Percentiles rank a stretch among this genome's conserved stretches.
Evolutionary conservation across 495 filamentous ascomycete genomes (phyloP).

Genomic region (Xylaria palmicola): DNA sequence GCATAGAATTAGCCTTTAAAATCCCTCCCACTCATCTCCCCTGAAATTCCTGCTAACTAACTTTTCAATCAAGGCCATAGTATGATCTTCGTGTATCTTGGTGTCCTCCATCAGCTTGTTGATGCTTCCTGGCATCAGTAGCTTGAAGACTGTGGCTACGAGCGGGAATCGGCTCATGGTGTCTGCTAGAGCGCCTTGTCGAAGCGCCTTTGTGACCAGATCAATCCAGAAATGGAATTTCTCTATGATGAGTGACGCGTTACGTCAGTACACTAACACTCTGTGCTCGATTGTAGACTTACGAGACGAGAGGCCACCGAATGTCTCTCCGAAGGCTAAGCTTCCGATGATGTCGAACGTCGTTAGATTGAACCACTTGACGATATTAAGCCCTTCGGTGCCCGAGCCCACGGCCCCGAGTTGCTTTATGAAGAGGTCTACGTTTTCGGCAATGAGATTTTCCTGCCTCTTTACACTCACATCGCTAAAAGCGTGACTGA

Average conservation of each 20-base stretch:
- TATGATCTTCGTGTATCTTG: background rate
- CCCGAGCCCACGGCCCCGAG: constrained; percentile 22
- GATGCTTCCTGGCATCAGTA: constrained; percentile 4
- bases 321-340: constrained; percentile 54
- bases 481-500: constrained; percentile 34
- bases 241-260: background rate
- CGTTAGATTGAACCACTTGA: constrained; percentile 52
- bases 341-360: constrained; percentile 62
- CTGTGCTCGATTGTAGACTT: constrained; percentile 1
- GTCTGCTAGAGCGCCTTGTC: constrained; percentile 6
- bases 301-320: constrained; percentile 42
- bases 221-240: constrained; percentile 33
- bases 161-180: constrained; percentile 15
- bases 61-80: constrained; percentile 3
- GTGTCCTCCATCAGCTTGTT: constrained; percentile 1
- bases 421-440: constrained; percentile 34
- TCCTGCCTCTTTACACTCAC: constrained; percentile 41
- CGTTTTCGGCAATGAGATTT: constrained; percentile 36
- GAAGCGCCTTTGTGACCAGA: constrained; percentile 19
- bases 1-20: background rate
- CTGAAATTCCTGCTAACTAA: background rate
- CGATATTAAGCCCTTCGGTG: constrained; percentile 28
- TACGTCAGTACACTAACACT: background rate
- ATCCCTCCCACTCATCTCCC: background rate
- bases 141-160: background rate